These are phyloP conservation scores for Nothopassalora personata DNA, from an alignment of 2,329 filamentous ascomycete species.

Conservation along the genomic window DNA sequence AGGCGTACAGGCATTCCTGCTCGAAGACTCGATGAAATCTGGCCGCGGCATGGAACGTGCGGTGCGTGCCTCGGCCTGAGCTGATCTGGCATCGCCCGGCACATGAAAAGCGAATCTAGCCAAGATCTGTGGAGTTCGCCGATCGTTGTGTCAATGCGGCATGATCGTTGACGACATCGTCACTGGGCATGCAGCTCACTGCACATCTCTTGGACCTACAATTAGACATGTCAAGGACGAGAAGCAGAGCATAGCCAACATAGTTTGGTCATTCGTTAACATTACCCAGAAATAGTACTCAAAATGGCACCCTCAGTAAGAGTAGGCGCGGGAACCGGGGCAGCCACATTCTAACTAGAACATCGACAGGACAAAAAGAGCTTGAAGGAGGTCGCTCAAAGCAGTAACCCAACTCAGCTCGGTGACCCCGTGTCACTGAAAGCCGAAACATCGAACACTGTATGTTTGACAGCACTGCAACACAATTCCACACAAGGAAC, in stretches of 20 bases:
- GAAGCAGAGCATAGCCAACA: not conserved
- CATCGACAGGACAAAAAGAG: conserved; percentile 13
- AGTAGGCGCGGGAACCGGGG: not conserved
- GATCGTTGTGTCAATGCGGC: conserved; percentile 1
- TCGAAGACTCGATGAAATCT: not conserved
- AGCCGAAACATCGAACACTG: conserved; percentile 32
- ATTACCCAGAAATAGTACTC: not conserved
- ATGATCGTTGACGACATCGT: conserved; percentile 20
- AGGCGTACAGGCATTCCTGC: too few species aligned
- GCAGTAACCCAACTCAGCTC: conserved; percentile 28
- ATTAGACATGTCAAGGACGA: not conserved
- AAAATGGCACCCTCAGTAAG: conserved; percentile 12
- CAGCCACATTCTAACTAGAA: not conserved
- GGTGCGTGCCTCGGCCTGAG: not conserved
- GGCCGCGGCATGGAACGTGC: not conserved
- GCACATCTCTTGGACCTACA: not conserved
- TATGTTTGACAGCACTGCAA: not conserved
- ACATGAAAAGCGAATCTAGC: conserved; percentile 9
- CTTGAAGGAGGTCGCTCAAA: conserved; percentile 21
- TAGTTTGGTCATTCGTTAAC: too few species aligned
- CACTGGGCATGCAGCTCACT: conserved; percentile 1
- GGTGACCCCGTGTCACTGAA: conserved; percentile 35
- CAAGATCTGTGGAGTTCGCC: conserved; percentile 5
- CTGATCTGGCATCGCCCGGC: not conserved
- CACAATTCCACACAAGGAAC: not conserved